Evolutionary conservation across 495 filamentous ascomycete genomes (phyloP), one percentile per base, ranked within the genome.

Genomic region (Mycothermus thermophilus): DNA sequence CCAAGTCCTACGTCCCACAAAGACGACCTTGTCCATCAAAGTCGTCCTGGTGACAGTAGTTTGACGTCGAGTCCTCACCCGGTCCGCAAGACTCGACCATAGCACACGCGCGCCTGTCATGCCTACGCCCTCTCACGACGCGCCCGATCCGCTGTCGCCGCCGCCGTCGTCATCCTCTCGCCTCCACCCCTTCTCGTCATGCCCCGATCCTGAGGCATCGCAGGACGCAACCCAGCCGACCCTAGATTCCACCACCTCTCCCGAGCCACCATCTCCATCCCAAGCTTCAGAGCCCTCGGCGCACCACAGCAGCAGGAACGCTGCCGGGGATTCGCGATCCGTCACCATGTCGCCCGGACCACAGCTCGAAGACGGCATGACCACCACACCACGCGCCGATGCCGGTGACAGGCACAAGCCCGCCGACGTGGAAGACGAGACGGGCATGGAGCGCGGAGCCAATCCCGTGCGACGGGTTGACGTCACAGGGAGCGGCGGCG

Each of bases 91-190:
- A n/a, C n/a, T n/a, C n/a, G n/a, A n/a, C n/a, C n/a, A n/a, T n/a
- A n/a, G n/a, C n/a, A n/a, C n/a, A n/a, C n/a, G n/a, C n/a, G n/a
- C n/a, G n/a, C n/a, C n/a, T n/a, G 60, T 24, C 41, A 73, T 73
- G 69, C 69, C 69, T 43, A 69, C 65, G 24, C 65, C 67, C 12
- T 67, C 66, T 7, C 62, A 52, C 40, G 57, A 58, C 48, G 38
- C 47, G 32, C 51, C 57, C 19, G 53, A 55, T 23, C 53, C 58
- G 16, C 48, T 52, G 9, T 55, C 59, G 29, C 55, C 62, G 35
- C 55, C 6, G 6, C 11, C 11, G 6, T 25, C 11, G 6, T 11
- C 22, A 25, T 25, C 22, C n/a, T n/a, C n/a, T n/a, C n/a, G 54
- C 21, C 43, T 51, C 10, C 56, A 54, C 32, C 48, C 54, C 34